Percentiles rank a stretch among this genome's conserved stretches.
Evolutionary conservation across 179 eudicot genomes (phyloP).

Genomic region (Amaranthus tricolor): DNA sequence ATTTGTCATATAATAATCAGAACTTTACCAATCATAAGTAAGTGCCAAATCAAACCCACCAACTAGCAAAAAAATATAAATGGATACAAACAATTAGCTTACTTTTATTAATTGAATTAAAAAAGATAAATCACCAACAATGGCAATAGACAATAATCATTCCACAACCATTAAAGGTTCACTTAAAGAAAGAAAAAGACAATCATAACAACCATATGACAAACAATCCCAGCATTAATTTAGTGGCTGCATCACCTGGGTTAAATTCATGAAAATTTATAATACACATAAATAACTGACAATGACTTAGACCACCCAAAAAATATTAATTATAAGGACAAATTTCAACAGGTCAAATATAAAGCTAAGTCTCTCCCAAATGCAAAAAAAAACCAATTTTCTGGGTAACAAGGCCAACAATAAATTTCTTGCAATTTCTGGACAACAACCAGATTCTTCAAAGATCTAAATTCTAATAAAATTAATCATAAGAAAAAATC

Average conservation of each 20-base stretch:
- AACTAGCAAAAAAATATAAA: background rate
- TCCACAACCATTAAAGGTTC: background rate
- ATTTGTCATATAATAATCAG: background rate
- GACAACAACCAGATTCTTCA: too few relatives aligned
- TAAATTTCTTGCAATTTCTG: too few relatives aligned
- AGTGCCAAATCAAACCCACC: slow-evolving; percentile 6
- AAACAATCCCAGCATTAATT: slow-evolving; percentile 14
- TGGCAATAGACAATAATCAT: slow-evolving; percentile 1
- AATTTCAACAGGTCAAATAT: background rate
- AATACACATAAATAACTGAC: background rate
- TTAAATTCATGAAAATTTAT: background rate
- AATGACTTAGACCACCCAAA: background rate
- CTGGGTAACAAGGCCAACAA: background rate
- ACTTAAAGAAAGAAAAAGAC: background rate
- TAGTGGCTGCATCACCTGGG: slow-evolving; percentile 7
- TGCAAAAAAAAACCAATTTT: background rate
- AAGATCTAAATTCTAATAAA: too few relatives aligned
- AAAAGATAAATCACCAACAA: background rate
- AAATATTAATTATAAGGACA: background rate
- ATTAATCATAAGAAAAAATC: too few relatives aligned
- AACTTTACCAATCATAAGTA: background rate
- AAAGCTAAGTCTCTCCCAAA: background rate
- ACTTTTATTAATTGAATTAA: background rate
- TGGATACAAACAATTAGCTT: background rate
- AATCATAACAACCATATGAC: slow-evolving; percentile 8